Percentiles rank a stretch among this genome's conserved stretches.
Conservation (phyloP, 83 land plant genomes). For the Thuja plicata region DNA sequence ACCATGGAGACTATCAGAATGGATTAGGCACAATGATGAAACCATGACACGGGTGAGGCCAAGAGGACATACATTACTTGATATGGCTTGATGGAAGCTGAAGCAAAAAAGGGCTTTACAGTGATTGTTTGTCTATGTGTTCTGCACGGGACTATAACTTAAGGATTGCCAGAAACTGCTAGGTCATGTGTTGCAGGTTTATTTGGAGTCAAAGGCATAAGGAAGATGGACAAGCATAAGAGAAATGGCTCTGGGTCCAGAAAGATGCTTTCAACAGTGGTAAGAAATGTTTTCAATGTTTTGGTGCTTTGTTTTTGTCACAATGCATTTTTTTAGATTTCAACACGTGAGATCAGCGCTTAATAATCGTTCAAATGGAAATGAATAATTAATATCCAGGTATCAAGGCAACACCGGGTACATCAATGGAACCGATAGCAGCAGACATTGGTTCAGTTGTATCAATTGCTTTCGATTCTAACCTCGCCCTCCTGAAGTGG, state of each 20-base stretch:
- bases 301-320: neutral
- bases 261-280: constrained; percentile 7
- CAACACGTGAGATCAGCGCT: neutral
- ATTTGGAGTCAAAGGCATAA: constrained; percentile 3
- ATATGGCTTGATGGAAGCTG: neutral
- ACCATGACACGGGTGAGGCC: constrained; percentile 53
- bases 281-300: neutral
- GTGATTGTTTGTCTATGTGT: constrained; percentile 10
- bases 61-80: constrained; percentile 37
- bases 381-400: neutral
- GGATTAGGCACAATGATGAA: constrained; percentile 85
- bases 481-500: constrained; percentile 7
- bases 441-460: constrained; percentile 6
- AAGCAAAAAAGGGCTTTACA: neutral
- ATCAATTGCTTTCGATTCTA: constrained; percentile 2
- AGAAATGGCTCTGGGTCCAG: neutral
- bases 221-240: constrained; percentile 5
- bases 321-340: neutral
- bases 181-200: constrained; percentile 16
- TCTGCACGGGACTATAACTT: constrained; percentile 13
- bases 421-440: constrained; percentile 4
- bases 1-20: constrained; percentile 89
- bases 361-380: neutral
- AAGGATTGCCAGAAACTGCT: constrained; percentile 15
- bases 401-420: constrained; percentile 1